Evolutionary conservation across 2,329 filamentous ascomycete genomes (phyloP), one percentile per base, ranked within the genome.

Genomic region (Scedosporium boydii): DNA sequence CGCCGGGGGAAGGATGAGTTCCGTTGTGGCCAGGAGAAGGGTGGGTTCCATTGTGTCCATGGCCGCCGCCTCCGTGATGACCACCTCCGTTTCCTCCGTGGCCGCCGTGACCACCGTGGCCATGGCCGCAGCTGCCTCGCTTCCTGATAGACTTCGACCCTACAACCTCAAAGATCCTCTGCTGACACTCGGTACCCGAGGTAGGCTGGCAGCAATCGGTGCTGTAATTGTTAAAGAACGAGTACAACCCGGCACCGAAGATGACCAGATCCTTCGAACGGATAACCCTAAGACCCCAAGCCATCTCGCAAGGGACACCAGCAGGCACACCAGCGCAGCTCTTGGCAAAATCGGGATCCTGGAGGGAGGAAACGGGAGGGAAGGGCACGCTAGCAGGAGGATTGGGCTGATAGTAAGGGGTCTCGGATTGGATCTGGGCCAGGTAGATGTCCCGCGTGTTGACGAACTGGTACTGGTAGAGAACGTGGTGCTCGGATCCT

Each of bases 381-480:
- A 88, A 89, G 0, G 85, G 87, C 6, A 75, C 74, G 0, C 80
- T 77, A 0, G 87, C 83, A 56, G 74, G 75, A 0, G 87, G 87
- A 69, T 82, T 84, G 26, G 86, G 84, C 71, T 90, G 87, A 73
- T 83, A 89, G 74, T 91, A 91, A 0, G 87, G 83, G 4, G 87
- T 86, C 72, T 90, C 87, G 59, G 87, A 86, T 70, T 91, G 87
- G 58, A 86, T 82, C 67, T 85, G 80, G 18, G 84, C 85, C 68
- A 85, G 81, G 70, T 82, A 87, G 61, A 89, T 73, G 68, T 89
- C 81, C 56, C 78, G 77, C 4, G 87, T 85, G 59, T 79, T 76
- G 66, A 77, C 74, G 60, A 90, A 75, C 67, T 89, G 84, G 71
- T 90, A 90, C 70, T 90, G 85, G 70, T 87, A 88, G n/a, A 88